Base-by-base conservation (phyloP, 352 stramenopile species). In the Phytophthora nicotianae region DNA sequence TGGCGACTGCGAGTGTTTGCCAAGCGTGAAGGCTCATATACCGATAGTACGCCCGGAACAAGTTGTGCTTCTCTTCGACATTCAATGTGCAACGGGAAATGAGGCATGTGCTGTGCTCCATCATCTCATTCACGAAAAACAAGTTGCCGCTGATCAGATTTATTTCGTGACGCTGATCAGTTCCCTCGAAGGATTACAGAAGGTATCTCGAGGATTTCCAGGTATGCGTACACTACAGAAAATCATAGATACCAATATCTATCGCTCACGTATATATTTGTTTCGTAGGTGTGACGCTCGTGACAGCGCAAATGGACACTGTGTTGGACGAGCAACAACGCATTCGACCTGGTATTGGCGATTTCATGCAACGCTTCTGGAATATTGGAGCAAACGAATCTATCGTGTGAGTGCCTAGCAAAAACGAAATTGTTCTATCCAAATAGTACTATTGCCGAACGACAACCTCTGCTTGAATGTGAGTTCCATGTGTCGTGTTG, bases 231-330 rank as follows among this genome's bases (percentile, higher is more conserved):
- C 29, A 35, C 8, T 13, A 35, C 29, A 3, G 29, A 35, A 35
- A 35, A 35, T 13, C 6, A 8, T 14, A 11, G 29, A 10, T 13
- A 35, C 29, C 29, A 8, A 35, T 3, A 35, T 35, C 29, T 35
- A 3, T 8, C 24, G 24, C 8, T 14, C 29, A 35, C 32, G 32
- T 38, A 4, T 1, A 35, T 17, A n/a, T 35, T 5, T 35, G 6
- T 2, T 35, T n/a, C 19, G 17, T 23, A 57, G 50, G 23, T 19
- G 35, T 57, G 23, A 48, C 14, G 7, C 24, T 57, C 16, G 23
- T 48, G 3, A 57, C 35, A 13, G 50, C 35, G 8, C 49, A 56
- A 46, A 56, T 56, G 33, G 49, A 56, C 49, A 46, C 21, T 14
- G 35, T 58, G 8, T 16, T 58, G 17, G 50, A 58, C 21, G 14